Evolutionary conservation across 441 rosid species (phyloP).

Genomic region (California macrophylla): DNA sequence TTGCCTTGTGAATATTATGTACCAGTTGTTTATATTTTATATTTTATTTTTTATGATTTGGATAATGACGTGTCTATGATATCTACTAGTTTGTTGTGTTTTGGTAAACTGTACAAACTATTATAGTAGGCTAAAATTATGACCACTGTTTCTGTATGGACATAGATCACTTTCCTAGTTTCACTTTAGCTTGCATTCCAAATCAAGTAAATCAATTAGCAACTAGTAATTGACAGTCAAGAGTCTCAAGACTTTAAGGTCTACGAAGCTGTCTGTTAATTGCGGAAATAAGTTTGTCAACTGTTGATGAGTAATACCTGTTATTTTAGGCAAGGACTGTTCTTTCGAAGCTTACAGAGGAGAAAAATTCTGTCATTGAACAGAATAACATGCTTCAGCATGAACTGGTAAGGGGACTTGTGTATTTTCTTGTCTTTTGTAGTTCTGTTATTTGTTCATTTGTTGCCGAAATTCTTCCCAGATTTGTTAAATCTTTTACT

Average conservation of each 20-base stretch:
- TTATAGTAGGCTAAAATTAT: too few relatives aligned
- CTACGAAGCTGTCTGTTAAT: background rate
- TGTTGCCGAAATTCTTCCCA: background rate
- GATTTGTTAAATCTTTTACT: background rate
- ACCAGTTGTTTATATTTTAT: background rate
- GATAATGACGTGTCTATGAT: background rate
- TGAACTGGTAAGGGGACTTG: conserved; percentile 50
- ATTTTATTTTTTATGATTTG: background rate
- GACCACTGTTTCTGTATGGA: too few relatives aligned
- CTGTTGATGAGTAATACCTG: conserved; percentile 3
- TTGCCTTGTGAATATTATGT: background rate
- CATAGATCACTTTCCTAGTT: background rate
- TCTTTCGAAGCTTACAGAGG: conserved; percentile 53
- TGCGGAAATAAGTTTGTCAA: background rate
- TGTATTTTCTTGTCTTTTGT: background rate
- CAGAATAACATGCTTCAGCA: conserved; percentile 52
- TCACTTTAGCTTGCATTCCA: background rate
- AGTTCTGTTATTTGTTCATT: background rate
- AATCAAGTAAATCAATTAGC: background rate
- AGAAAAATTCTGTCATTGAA: conserved; percentile 49
- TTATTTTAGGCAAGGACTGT: conserved; percentile 48
- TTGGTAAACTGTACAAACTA: background rate
- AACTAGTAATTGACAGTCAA: background rate
- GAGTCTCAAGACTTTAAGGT: background rate
- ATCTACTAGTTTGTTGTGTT: background rate